Percentiles rank a stretch among this genome's conserved stretches.
phyloP scores from a whole-genome alignment of 1,284 basidiomycete species.

The Xanthoconium separans region DNA sequence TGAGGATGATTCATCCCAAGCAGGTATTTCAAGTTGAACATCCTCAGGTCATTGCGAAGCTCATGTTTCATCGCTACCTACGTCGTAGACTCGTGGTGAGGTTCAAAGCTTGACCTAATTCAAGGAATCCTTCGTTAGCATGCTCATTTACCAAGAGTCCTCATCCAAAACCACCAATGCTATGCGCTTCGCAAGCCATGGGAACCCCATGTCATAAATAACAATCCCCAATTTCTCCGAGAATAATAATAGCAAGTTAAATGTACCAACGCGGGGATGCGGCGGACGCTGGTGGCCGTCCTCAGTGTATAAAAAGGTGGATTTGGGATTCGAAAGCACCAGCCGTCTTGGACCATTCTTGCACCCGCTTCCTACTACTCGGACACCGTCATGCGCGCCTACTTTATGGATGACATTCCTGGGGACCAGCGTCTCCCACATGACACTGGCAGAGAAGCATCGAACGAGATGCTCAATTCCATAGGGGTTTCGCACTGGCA shows the following conservation, averaged over 20 bases:
- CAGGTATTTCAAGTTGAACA: too few relatives aligned
- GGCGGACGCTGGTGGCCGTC: background rate
- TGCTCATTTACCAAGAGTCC: too few relatives aligned
- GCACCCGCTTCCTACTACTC: background rate
- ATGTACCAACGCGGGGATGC: background rate
- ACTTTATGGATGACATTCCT: slow-evolving; percentile 75
- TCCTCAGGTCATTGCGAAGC: too few relatives aligned
- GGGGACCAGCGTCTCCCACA: slow-evolving; percentile 78
- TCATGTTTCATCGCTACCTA: too few relatives aligned
- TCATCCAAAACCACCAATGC: too few relatives aligned
- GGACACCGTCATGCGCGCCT: slow-evolving; percentile 59
- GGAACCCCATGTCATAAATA: background rate
- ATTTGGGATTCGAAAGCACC: background rate
- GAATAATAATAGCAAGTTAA: background rate
- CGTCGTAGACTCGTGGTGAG: too few relatives aligned
- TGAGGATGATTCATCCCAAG: too few relatives aligned
- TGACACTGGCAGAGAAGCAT: slow-evolving; percentile 56
- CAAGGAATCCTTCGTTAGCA: too few relatives aligned
- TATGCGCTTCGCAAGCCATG: background rate
- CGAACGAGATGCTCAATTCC: slow-evolving; percentile 45
- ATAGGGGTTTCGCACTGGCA: slow-evolving; percentile 63
- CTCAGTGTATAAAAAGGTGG: background rate
- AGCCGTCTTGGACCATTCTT: background rate
- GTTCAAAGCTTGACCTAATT: too few relatives aligned
- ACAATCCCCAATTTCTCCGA: too few relatives aligned